Evolutionary conservation across 208 protist genomes (phyloP), one percentile per base, ranked within the genome.

Genomic region (Porcisia hertigi): DNA sequence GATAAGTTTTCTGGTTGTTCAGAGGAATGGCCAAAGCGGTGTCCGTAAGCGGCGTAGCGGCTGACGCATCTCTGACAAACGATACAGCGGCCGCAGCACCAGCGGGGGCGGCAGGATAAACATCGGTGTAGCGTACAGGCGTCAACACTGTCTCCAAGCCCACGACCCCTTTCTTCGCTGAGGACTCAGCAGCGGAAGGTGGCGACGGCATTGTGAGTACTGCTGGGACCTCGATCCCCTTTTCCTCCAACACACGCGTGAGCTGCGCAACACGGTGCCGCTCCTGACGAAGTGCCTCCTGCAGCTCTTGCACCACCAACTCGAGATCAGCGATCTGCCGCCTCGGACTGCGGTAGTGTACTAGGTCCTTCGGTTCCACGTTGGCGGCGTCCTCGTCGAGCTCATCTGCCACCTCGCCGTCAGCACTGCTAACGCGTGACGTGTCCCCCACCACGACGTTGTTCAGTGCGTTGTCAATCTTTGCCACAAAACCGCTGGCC

Each of bases 271-370:
- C 53, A 16, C 81, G 80, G 0, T 62, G 75, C 11, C 78, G 67
- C 70, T 89, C 88, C 16, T 62, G 60, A 12, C 85, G 81, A 30
- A 96, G 75, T 59, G 88, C 83, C 65, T 80, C 73, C 79, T 96
- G 88, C 58, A 96, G 72, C 64, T 87, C 71, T 8, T 90, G 82
- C 67, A 96, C 84, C 11, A 92, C 49, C 25, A 58, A 63, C 82
- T 96, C 89, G 52, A 96, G 80, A 3, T 73, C 72, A 5, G 30
- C 71, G 6, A 88, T 57, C 62, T 84, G 77, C 62, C 71, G 75
- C 52, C 65, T 47, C 41, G 69, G 23, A 45, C 80, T 64, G 47
- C 70, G 53, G 57, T 63, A 77, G 23, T 65, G 34, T 4, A 55
- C 41, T 14, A 79, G 54, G 11, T 79, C 71, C 47, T 43, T 69